A percentile compares a stretch with the other conserved stretches of the same genome.
Conservation (phyloP, 768 basidiomycete genomes). For the Tulasnella calospora region DNA sequence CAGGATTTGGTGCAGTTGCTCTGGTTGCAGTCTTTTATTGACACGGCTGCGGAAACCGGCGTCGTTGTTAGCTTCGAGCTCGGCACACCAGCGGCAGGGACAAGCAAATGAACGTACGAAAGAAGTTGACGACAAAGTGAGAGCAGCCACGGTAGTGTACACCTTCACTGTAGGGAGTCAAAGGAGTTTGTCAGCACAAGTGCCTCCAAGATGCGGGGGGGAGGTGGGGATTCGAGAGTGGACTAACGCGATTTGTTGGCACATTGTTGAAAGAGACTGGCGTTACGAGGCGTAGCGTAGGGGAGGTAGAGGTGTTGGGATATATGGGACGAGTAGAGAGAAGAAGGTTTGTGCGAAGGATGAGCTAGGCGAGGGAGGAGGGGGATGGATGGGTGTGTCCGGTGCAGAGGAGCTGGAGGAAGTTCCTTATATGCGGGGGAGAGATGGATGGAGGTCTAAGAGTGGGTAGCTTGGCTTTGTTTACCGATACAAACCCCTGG, state of each 20-base stretch:
- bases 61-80: background rate
- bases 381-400: background rate
- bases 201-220: background rate
- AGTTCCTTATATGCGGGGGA: conserved; percentile 6
- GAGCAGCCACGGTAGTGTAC: conserved; percentile 25
- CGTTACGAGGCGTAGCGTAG: background rate
- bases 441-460: background rate
- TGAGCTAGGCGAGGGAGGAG: background rate
- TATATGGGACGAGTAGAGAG: conserved; percentile 3
- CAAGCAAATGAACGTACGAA: background rate
- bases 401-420: background rate
- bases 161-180: conserved; percentile 22
- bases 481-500: background rate
- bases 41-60: background rate
- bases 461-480: conserved; percentile 8
- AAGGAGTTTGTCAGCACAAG: background rate
- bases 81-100: background rate
- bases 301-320: background rate
- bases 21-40: conserved; percentile 24
- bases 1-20: conserved; percentile 12
- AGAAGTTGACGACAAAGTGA: conserved; percentile 26
- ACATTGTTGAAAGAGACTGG: conserved; percentile 3
- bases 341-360: background rate
- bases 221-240: background rate
- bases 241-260: conserved; percentile 26